These are phyloP conservation scores for Colletotrichum coccodes DNA, from an alignment of 2,329 filamentous ascomycete genomes.

Conservation along the genomic window DNA sequence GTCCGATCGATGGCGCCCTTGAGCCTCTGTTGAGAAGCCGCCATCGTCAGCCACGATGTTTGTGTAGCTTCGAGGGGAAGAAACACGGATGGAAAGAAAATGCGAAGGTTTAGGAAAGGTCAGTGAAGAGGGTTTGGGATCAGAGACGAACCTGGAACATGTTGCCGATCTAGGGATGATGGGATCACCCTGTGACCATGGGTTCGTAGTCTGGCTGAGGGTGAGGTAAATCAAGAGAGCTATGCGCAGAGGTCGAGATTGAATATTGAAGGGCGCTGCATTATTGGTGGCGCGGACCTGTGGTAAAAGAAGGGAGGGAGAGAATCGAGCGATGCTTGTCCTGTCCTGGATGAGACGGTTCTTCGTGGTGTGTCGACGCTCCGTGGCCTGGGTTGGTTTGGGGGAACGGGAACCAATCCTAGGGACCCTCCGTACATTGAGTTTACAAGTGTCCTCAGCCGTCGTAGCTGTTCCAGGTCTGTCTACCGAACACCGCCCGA, in stretches of 20 bases:
- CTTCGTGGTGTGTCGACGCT: background rate
- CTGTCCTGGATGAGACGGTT: background rate
- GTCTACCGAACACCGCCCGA: background rate
- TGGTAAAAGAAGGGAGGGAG: background rate
- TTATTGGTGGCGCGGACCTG: constrained; percentile 15
- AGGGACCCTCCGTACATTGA: constrained; percentile 14
- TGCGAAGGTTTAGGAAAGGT: background rate
- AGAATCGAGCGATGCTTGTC: background rate
- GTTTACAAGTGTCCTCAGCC: constrained; percentile 29
- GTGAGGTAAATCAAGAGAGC: constrained; percentile 4
- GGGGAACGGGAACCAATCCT: background rate
- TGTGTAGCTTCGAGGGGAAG: background rate
- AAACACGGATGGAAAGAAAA: background rate
- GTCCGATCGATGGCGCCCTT: constrained; percentile 87
- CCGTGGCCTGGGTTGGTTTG: background rate
- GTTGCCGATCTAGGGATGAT: constrained; percentile 32
- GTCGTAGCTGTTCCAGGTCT: constrained; percentile 11
- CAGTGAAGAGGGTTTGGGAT: constrained; percentile 9
- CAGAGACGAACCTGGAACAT: constrained; percentile 40
- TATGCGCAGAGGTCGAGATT: constrained; percentile 13
- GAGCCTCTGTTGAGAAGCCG: constrained; percentile 67
- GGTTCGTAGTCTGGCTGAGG: background rate
- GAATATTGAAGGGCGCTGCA: constrained; percentile 16
- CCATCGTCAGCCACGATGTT: background rate
- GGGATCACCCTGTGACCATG: constrained; percentile 34